Base-by-base conservation (phyloP, 805 yeast species). In the Candida morakotiae region DNA sequence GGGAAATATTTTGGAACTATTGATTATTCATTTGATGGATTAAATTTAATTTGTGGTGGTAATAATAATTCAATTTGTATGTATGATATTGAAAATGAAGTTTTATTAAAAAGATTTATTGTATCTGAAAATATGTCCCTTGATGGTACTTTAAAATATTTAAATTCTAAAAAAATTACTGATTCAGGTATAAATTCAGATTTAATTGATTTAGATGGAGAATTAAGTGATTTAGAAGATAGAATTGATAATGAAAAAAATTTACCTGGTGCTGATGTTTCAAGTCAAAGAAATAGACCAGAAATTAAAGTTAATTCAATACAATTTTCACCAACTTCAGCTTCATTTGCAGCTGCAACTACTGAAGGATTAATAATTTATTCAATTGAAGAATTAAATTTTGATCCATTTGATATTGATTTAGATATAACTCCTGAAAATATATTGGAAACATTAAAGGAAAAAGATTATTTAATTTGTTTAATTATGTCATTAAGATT, bases 331-430 rank as follows among this genome's bases (percentile, higher is more conserved):
- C 98, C 98, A 14, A 83, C 96, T 0, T 83, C 94, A 2, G 71
- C 83, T 15, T 79, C 94, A 23, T 93, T 93, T 69, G 93, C 95
- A 1, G 95, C 95, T 28, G 93, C 96, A 0, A 81, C 96, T 0
- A 93, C 98, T 0, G 98, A 91, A 58, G 98, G 98, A 7, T 65
- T 93, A 31, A 66, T 88, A 39, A 68, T 93, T 1, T 93, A 76
- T 56, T 82, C 95, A 1, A 94, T 91, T 58, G 81, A 80, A 34
- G 65, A 76, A 9, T 62, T 82, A 34, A 64, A 81, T 20, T 93
- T 93, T 55, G 98, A 93, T 67, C 98, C 98, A 23, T 87, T 87
- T 56, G 98, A 93, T 58, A 71, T 93, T 54, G 98, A 91, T 55
- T 69, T 88, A 32, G 98, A 93, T 50, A 79, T 91, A 20, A 93